phyloP scores from a whole-genome alignment of 2,329 filamentous ascomycete genomes.

The Atkinsonella texensis region DNA sequence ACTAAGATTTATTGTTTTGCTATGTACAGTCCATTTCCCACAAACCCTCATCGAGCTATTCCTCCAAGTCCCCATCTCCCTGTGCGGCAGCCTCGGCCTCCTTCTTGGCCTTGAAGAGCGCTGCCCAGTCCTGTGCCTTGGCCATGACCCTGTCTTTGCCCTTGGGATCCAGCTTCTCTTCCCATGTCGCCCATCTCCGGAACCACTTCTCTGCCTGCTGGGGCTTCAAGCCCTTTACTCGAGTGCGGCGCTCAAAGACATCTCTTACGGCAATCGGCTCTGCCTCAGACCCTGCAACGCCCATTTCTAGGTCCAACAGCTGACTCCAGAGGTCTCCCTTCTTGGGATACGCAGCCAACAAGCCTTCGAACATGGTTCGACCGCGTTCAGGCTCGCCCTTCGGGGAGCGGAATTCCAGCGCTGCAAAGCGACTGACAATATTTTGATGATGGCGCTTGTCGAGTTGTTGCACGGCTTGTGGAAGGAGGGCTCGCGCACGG shows the following conservation, averaged over 20 bases:
- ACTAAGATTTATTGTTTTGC: neutral
- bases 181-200: conserved; percentile 83
- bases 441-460: conserved; percentile 50
- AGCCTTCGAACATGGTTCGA: conserved; percentile 83
- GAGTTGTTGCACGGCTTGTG: conserved; percentile 75
- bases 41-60: neutral
- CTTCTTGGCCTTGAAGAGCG: conserved; percentile 33
- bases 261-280: conserved; percentile 49
- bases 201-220: conserved; percentile 81
- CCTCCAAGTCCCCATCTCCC: conserved; percentile 20
- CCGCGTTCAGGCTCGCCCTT: conserved; percentile 82
- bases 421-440: conserved; percentile 77
- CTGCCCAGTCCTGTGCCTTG: conserved; percentile 60
- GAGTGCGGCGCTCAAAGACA: conserved; percentile 70
- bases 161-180: conserved; percentile 59
- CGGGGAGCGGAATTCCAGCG: conserved; percentile 77
- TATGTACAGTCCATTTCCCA: neutral
- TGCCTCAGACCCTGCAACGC: conserved; percentile 41
- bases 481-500: conserved; percentile 65
- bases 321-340: conserved; percentile 89
- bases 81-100: conserved; percentile 23
- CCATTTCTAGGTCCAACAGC: conserved; percentile 73
- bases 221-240: conserved; percentile 60
- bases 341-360: conserved; percentile 76
- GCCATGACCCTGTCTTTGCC: conserved; percentile 58